A percentile compares a stretch with the other conserved stretches of the same genome.
These are phyloP conservation scores for Mycosarcoma mackinlayi DNA, from an alignment of 1,284 basidiomycete genomes.

Conservation along the genomic window DNA sequence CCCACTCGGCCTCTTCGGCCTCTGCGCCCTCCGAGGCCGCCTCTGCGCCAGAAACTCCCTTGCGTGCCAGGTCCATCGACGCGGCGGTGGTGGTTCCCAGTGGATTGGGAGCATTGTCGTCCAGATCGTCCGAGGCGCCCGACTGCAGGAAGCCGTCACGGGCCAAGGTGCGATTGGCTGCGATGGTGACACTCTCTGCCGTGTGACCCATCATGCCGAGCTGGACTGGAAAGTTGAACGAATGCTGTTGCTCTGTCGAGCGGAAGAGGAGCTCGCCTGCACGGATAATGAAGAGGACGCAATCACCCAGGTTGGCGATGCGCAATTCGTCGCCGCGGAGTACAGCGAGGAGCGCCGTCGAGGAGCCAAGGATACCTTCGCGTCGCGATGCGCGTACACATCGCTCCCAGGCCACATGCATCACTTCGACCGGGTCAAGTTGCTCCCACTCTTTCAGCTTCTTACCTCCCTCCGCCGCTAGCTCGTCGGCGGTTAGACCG, in stretches of 20 bases:
- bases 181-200: slow-evolving; percentile 74
- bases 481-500: slow-evolving; percentile 26
- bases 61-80: slow-evolving; percentile 43
- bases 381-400: slow-evolving; percentile 69
- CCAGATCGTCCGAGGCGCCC: slow-evolving; percentile 51
- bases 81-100: slow-evolving; percentile 39
- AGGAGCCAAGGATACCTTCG: slow-evolving; percentile 73
- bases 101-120: slow-evolving; percentile 52
- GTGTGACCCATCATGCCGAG: slow-evolving; percentile 80
- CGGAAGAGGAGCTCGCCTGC: slow-evolving; percentile 83
- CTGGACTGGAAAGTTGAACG: slow-evolving; percentile 91
- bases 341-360: slow-evolving; percentile 73
- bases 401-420: slow-evolving; percentile 74
- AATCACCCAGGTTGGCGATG: slow-evolving; percentile 93
- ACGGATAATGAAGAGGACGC: slow-evolving; percentile 81
- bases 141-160: slow-evolving; percentile 53
- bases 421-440: slow-evolving; percentile 72
- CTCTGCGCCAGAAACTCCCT: slow-evolving; percentile 6
- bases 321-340: slow-evolving; percentile 80
- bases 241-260: slow-evolving; percentile 93
- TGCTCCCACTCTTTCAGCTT: slow-evolving; percentile 53
- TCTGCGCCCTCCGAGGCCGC: slow-evolving; percentile 31
- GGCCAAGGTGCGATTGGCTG: slow-evolving; percentile 51
- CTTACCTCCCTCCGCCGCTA: slow-evolving; percentile 48
- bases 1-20: slow-evolving; percentile 58